Conservation (phyloP, 2,329 filamentous ascomycete genomes). For the Trichoderma sp. region DNA sequence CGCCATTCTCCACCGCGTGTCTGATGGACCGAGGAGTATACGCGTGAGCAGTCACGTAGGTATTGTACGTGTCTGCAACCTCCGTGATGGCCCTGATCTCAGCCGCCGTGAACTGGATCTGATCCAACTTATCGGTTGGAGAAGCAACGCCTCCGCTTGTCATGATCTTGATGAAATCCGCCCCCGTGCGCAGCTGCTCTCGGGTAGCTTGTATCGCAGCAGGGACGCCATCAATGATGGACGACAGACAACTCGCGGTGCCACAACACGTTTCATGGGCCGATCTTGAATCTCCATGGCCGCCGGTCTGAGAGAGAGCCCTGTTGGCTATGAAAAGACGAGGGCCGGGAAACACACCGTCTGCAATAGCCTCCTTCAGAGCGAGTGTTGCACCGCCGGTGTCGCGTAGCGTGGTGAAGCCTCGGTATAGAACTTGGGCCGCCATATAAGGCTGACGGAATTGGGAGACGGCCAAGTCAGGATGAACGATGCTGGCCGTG, state of each 20-base stretch:
- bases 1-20: slow-evolving; percentile 58
- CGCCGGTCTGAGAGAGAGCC: slow-evolving; percentile 60
- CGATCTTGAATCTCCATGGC: slow-evolving; percentile 56
- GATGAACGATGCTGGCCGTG: slow-evolving; percentile 32
- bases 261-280: slow-evolving; percentile 42
- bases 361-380: slow-evolving; percentile 58
- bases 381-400: slow-evolving; percentile 59
- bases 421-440: slow-evolving; percentile 55
- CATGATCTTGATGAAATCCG: slow-evolving; percentile 67
- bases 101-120: slow-evolving; percentile 58
- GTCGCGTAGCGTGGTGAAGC: slow-evolving; percentile 62
- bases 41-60: slow-evolving; percentile 60
- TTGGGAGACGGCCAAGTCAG: slow-evolving; percentile 43
- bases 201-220: slow-evolving; percentile 56
- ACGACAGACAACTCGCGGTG: slow-evolving; percentile 13
- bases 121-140: slow-evolving; percentile 56
- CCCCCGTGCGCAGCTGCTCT: slow-evolving; percentile 58
- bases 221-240: slow-evolving; percentile 51
- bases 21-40: slow-evolving; percentile 59
- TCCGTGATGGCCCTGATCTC: slow-evolving; percentile 59
- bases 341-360: slow-evolving; percentile 59
- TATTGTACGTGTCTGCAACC: slow-evolving; percentile 52
- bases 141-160: slow-evolving; percentile 58
- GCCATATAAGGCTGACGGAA: slow-evolving; percentile 53
- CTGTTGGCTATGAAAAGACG: slow-evolving; percentile 58